A percentile compares a stretch with the other conserved stretches of the same genome.
These are phyloP conservation scores for Lactarius sp. DNA, from an alignment of 768 basidiomycete genomes.

Conservation along the genomic window DNA sequence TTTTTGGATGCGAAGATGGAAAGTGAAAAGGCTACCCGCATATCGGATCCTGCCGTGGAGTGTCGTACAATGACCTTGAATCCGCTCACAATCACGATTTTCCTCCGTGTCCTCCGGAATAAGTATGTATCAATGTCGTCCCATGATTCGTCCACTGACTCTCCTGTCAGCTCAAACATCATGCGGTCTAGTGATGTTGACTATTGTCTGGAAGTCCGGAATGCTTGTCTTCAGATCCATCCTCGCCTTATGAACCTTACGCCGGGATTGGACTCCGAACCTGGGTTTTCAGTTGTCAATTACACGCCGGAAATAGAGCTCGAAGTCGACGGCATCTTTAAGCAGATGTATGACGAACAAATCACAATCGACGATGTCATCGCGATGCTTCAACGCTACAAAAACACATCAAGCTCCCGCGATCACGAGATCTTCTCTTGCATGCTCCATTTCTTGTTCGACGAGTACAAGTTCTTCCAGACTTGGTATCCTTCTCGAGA, in stretches of 20 bases:
- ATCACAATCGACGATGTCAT: conserved; percentile 95
- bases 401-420: conserved; percentile 71
- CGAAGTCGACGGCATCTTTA: conserved; percentile 94
- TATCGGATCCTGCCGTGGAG: conserved; percentile 75
- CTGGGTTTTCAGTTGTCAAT: conserved; percentile 83
- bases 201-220: conserved; percentile 87
- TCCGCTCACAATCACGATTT: conserved; percentile 85
- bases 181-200: conserved; percentile 77
- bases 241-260: conserved; percentile 93
- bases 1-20: conserved; percentile 94
- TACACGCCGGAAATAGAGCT: conserved; percentile 87
- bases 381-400: conserved; percentile 77
- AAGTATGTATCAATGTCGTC: conserved; percentile 45
- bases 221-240: conserved; percentile 88
- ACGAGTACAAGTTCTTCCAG: conserved; percentile 99
- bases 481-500: conserved; percentile 92
- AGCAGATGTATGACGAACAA: conserved; percentile 96
- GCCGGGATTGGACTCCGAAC: conserved; percentile 82
- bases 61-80: conserved; percentile 82
- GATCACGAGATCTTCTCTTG: conserved; percentile 99
- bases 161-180: conserved; percentile 52
- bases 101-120: conserved; percentile 82
- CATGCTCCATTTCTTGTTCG: conserved; percentile 98
- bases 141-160: conserved; percentile 7
- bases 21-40: conserved; percentile 70